Evolutionary conservation across 2,329 filamentous ascomycete species (phyloP), one percentile per base, ranked within the genome.

Genomic region (Penicillium sp.): DNA sequence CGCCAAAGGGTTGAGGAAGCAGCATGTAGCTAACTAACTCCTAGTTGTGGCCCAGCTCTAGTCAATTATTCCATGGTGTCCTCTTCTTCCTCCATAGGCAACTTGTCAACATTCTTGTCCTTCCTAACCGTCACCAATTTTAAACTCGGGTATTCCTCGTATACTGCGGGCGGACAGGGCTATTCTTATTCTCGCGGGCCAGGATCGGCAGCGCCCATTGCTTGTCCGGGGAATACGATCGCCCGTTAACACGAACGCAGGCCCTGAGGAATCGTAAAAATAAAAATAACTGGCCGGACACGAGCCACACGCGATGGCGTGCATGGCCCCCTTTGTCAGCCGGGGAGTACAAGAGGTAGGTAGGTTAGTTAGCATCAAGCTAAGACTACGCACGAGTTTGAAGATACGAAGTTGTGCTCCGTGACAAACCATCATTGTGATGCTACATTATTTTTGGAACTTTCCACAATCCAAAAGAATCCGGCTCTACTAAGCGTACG

Each of bases 241-340:
- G 34, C 31, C 31, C 34, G 35, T 42, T 15, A 56, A 56, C 54
- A 56, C 43, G 54, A 56, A 56, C 43, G 15, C 6, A 47, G 15
- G n/a, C 7, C 15, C 45, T 48, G 45, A 56, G 54, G 43, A 49
- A 50, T 28, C 28, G 37, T 15, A 50, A 49, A 49, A 50, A 28
- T 15, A 54, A 54, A 43, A 54, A 54, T 54, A 54, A 35, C 25
- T 34, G 17, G 48, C 17, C 17, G 4, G 22, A 52, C 35, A 52
- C 49, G 49, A 52, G 34, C 49, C 47, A 49, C 47, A 17, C 47
- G 28, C 35, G 47, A 49, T 34, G 11, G 31, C 11, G 28, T 35
- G 31, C 47, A 49, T 47, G 43, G 25, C 8, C 20, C 42, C 42
- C 42, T 28, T 28, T 25, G 12, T 47, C 7, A 8, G 22, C 43